Conservation (phyloP, 768 basidiomycete species). For the Fomitopsis pulvina region DNA sequence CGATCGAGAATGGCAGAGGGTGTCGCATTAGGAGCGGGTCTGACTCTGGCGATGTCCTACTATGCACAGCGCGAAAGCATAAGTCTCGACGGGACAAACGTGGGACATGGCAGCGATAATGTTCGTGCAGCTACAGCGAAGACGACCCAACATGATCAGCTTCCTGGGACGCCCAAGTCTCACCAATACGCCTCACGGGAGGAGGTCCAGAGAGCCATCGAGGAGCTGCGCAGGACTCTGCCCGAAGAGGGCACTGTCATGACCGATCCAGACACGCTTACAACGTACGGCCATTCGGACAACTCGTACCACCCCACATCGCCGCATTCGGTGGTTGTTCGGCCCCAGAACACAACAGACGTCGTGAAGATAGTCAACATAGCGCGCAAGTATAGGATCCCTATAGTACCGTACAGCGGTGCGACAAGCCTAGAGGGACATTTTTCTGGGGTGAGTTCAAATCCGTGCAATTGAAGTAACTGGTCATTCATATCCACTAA, state of each 20-base stretch:
- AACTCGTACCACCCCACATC: slow-evolving; percentile 57
- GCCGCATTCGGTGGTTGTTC: slow-evolving; percentile 38
- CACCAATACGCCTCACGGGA: slow-evolving; percentile 39
- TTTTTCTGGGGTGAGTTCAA: slow-evolving; percentile 58
- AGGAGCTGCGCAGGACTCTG: slow-evolving; percentile 41
- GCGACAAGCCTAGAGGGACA: slow-evolving; percentile 88
- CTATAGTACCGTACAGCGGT: slow-evolving; percentile 77
- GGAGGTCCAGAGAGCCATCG: slow-evolving; percentile 45
- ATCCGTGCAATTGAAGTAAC: too few relatives aligned
- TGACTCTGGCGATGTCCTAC: not conserved
- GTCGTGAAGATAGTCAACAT: slow-evolving; percentile 77
- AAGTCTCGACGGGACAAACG: slow-evolving; percentile 7
- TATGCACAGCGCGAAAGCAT: not conserved
- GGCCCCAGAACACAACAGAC: slow-evolving; percentile 65
- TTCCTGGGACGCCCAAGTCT: not conserved
- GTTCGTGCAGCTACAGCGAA: slow-evolving; percentile 4
- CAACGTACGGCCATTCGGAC: slow-evolving; percentile 57
- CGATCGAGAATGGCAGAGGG: not conserved
- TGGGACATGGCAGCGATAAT: slow-evolving; percentile 3
- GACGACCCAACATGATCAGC: not conserved
- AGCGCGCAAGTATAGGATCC: slow-evolving; percentile 65
- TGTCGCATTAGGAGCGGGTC: not conserved
- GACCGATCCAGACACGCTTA: slow-evolving; percentile 44
- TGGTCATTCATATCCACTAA: not conserved
- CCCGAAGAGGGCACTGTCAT: slow-evolving; percentile 40